Conservation (phyloP, 306 rosid species). For the Pyrus pyrifolia region DNA sequence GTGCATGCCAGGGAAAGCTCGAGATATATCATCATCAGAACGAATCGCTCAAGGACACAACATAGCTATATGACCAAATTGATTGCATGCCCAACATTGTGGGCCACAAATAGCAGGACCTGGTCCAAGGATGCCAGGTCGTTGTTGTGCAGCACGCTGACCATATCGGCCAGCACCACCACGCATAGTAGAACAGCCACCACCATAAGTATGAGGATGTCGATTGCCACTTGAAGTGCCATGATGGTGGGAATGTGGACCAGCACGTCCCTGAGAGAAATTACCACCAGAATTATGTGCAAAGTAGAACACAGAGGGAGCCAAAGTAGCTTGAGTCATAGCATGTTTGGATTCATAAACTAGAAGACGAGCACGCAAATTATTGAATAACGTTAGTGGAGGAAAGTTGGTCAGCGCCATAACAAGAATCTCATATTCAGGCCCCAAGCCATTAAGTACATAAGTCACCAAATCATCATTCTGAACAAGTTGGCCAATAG, state of each 20-base stretch:
- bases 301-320: background rate
- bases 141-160: accelerated
- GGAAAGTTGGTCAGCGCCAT: background rate
- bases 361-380: too few relatives aligned
- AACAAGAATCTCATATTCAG: background rate
- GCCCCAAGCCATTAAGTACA: background rate
- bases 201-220: background rate
- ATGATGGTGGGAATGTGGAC: accelerated
- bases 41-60: background rate
- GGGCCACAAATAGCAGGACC: background rate
- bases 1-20: too few relatives aligned
- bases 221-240: background rate
- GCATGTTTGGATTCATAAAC: background rate
- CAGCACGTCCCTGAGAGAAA: too few relatives aligned
- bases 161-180: background rate
- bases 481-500: too few relatives aligned
- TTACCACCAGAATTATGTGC: too few relatives aligned
- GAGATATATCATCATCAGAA: too few relatives aligned
- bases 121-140: background rate
- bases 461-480: background rate
- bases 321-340: too few relatives aligned
- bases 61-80: background rate
- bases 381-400: accelerated
- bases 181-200: background rate
- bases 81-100: background rate